phyloP scores from a whole-genome alignment of 208 protist species.

The Leishmania tropica region DNA sequence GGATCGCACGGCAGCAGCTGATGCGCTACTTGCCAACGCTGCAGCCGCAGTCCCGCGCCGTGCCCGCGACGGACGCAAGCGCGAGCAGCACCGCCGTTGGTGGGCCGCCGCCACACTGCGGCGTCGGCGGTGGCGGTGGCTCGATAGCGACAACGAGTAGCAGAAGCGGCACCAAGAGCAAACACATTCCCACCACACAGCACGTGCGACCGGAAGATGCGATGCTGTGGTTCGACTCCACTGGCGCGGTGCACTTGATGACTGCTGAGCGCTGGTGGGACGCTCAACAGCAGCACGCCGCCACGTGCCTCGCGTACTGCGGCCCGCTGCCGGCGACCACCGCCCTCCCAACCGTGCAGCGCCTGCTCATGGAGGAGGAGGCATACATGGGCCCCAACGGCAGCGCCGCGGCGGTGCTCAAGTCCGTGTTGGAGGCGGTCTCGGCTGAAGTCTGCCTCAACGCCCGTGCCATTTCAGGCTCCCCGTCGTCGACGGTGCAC shows the following conservation, averaged over 20 bases:
- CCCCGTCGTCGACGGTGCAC: constrained; percentile 20
- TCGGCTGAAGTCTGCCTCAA: constrained; percentile 19
- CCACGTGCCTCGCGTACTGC: constrained; percentile 18
- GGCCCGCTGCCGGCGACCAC: constrained; percentile 42
- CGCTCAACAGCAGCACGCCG: constrained; percentile 5
- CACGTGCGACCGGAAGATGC: constrained; percentile 29
- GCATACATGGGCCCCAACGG: constrained; percentile 27
- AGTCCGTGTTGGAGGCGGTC: constrained; percentile 28
- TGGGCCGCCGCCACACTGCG: neutral
- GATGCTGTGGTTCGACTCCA: constrained; percentile 30
- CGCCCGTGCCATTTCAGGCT: constrained; percentile 17
- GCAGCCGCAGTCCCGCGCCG: constrained; percentile 10
- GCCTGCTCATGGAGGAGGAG: constrained; percentile 32
- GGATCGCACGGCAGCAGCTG: constrained; percentile 20
- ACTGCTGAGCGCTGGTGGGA: constrained; percentile 26
- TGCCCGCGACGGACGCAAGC: constrained; percentile 3
- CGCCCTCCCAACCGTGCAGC: constrained; percentile 44
- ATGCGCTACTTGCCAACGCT: constrained; percentile 27
- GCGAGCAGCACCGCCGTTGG: neutral
- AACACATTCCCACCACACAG: constrained; percentile 22
- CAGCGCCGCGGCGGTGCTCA: constrained; percentile 22
- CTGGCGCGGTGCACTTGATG: constrained; percentile 15
- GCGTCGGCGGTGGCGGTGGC: neutral
- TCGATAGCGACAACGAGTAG: neutral
- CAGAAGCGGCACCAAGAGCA: neutral